phyloP scores from a whole-genome alignment of 139 green algal species.

The Chlorella sp. region DNA sequence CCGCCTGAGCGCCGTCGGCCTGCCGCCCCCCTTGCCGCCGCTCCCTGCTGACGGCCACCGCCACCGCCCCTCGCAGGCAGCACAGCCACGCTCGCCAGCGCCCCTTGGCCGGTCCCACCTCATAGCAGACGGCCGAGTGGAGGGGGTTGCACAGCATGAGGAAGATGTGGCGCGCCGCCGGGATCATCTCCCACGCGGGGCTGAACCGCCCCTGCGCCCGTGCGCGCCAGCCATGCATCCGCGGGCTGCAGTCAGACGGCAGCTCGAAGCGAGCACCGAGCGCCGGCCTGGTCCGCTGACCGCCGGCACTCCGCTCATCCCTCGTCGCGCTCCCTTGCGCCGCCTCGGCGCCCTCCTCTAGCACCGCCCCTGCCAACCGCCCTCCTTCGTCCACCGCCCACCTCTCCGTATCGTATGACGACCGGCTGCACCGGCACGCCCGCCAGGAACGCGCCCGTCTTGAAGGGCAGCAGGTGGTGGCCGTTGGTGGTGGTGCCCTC shows the following conservation, averaged over 20 bases:
- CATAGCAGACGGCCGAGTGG: constrained; percentile 55
- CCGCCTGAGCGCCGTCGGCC: no score
- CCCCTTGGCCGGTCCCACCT: constrained; percentile 32
- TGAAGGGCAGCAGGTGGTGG: constrained; percentile 86
- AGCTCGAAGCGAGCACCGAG: no score
- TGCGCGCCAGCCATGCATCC: no score
- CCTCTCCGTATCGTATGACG: constrained; percentile 72
- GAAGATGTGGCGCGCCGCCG: constrained; percentile 67
- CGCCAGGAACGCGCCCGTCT: constrained; percentile 89
- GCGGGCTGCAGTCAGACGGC: no score
- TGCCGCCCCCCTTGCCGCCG: not conserved
- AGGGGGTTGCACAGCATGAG: constrained; percentile 67
- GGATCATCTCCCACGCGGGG: constrained; percentile 83
- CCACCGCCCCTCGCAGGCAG: not conserved
- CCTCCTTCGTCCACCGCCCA: constrained; percentile 3
- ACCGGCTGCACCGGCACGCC: constrained; percentile 82
- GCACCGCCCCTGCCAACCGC: no score
- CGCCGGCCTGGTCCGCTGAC: no score
- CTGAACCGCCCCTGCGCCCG: constrained; percentile 57
- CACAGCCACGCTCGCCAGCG: not conserved
- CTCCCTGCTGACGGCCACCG: not conserved
- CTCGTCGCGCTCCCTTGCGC: no score
- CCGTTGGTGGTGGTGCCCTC: constrained; percentile 94
- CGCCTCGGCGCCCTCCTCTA: no score
- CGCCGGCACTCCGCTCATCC: no score